Base-by-base conservation (phyloP, 805 yeast species). In the Saturnispora saitoi region DNA sequence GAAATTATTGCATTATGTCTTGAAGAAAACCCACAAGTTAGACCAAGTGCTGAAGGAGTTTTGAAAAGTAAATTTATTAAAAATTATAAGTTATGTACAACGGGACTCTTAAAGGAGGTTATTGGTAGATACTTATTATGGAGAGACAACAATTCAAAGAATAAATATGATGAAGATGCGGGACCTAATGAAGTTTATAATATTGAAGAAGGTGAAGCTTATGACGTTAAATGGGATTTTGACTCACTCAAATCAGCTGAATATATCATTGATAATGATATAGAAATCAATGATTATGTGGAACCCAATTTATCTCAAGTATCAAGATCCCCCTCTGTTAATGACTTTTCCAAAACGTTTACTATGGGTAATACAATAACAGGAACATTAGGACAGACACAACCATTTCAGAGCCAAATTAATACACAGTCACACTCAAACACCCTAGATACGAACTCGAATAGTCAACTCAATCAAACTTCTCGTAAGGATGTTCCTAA, bases 1-100 rank as follows among this genome's bases (percentile, higher is more conserved):
- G 98, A 93, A 62, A 78, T 88, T 49, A 81, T 95, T 46, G 96
- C 99, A 0, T 68, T 84, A 42, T 91, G 98, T 67, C 71, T 93
- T 39, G 98, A 95, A 63, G 99, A 95, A 64, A 86, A 85, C 50
- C 95, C 98, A 0, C 83, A 79, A 14, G 95, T 86, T 59, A 73
- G 99, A 56, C 85, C 91, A 0, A 70, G 78, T 40, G 97, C 98
- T 2, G 96, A 88, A 42, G 96, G 86, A 38, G 68, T 93, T 42
- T 65, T 79, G 49, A 86, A 83, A 59, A 76, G 89, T 45, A 85
- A 78, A 62, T 83, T 91, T 52, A 76, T 93, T 45, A 77, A 77
- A 54, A 63, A 71, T 41, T 79, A 84, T 61, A 80, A 78, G 55
- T 75, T 72, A 53, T 62, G 75, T 2, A 78, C 89, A 3, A 83